Evolutionary conservation across 2,329 filamentous ascomycete species (phyloP).

Genomic region (Pseudopyricularia cyperi): DNA sequence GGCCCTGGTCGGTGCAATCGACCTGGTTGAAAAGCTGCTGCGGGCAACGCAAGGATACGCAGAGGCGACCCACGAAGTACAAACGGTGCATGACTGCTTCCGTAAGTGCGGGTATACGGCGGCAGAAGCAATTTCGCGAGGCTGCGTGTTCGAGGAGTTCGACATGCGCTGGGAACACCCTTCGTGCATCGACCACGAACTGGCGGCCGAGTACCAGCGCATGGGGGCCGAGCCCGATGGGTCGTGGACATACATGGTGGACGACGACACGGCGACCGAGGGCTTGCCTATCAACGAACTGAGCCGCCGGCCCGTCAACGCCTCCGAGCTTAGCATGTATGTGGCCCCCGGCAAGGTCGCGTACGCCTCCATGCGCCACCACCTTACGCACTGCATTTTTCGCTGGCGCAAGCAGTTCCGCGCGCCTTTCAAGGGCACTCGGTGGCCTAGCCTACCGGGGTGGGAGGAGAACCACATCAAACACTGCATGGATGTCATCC

Average conservation of each 20-base stretch:
- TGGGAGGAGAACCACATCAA: not conserved
- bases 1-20: not conserved
- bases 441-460: not conserved
- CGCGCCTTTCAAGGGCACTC: not conserved
- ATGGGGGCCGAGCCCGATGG: not conserved
- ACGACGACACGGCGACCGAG: not conserved
- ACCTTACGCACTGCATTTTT: not conserved
- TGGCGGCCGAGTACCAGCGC: not conserved
- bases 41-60: not conserved
- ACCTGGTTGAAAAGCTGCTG: not conserved
- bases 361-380: not conserved
- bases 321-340: not conserved
- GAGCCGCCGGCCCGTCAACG: not conserved
- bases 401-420: not conserved
- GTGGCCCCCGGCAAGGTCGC: not conserved
- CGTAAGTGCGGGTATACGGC: not conserved
- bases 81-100: not conserved
- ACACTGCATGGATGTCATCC: not conserved
- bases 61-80: not conserved
- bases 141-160: not conserved
- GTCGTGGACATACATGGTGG: not conserved
- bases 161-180: not conserved
- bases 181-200: not conserved
- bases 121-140: not conserved
- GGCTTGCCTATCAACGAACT: not conserved